Evolutionary conservation across 129 eudicot species (phyloP).

Genomic region (Arctium minus): DNA sequence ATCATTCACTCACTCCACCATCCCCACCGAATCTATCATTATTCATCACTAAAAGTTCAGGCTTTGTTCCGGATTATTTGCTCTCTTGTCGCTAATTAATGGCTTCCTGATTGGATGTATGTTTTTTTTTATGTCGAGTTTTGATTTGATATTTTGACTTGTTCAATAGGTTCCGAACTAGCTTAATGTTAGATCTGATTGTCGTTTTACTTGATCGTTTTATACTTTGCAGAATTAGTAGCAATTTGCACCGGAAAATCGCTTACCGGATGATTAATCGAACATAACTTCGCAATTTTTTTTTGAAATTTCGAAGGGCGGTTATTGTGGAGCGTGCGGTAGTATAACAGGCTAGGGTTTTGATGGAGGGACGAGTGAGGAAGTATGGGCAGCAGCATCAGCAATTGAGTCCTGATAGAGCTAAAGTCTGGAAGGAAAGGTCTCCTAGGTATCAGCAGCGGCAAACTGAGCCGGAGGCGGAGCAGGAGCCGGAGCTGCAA

Average conservation of each 20-base stretch:
- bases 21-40: constrained; percentile 29
- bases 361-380: constrained; percentile 71
- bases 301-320: neutral
- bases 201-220: neutral
- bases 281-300: neutral
- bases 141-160: constrained; percentile 14
- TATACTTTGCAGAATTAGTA: neutral
- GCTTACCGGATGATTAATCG: constrained; percentile 2
- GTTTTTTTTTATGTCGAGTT: neutral
- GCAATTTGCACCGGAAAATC: neutral
- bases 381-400: constrained; percentile 62
- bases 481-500: constrained; percentile 14
- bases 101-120: constrained; percentile 5
- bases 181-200: constrained; percentile 24
- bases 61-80: constrained; percentile 21
- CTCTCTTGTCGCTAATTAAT: constrained; percentile 17
- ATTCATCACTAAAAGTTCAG: constrained; percentile 15
- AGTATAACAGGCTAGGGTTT: constrained; percentile 34
- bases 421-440: constrained; percentile 90
- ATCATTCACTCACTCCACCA: constrained; percentile 24
- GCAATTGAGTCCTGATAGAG: constrained; percentile 87
- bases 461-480: constrained; percentile 22
- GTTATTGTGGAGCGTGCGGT: neutral
- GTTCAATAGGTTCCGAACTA: constrained; percentile 3
- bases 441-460: constrained; percentile 72